Evolutionary conservation across 2,329 filamentous ascomycete genomes (phyloP), one percentile per base, ranked within the genome.

Genomic region (Exophiala xenobiotica): DNA sequence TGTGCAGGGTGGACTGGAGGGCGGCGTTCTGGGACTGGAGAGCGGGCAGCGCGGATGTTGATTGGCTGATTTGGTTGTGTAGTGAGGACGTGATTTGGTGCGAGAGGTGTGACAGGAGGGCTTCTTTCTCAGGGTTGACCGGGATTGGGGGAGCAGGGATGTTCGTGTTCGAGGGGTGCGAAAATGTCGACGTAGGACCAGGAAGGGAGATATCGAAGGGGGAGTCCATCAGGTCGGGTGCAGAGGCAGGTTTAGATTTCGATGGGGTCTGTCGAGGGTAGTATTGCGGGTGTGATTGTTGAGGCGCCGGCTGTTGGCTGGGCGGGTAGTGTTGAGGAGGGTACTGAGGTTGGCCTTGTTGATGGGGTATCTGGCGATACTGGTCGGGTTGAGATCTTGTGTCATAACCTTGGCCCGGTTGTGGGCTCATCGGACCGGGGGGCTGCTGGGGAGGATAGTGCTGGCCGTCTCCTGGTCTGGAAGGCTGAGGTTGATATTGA

Each of bases 81-180:
- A 91, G 83, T 56, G 88, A 84, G 31, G 80, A 74, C 48, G 83
- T 77, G 2, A 97, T 75, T 0, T 84, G 81, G 49, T 79, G 76
- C 27, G 86, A 90, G 23, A 97, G 79, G 38, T 90, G 87, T 46
- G 80, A 79, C 2, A 96, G 78, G 12, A 97, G 80, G 16, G 87
- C 86, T 68, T 97, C 90, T 67, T 96, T 96, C 70, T 97, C 90
- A 0, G 93, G 93, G 64, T 99, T 99, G 0, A 90, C 91, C 0
- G 93, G 92, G 24, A 96, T 90, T 0, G 92, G 91, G 0, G 93
- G 92, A 1, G 90, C 82, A 4, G 86, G 78, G 6, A 83, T 66
- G 18, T 78, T 72, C 45, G 66, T 69, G 72, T 5, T 84, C 77
- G 6, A 82, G 65, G 19, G 76, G 26, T 27, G 26, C n/a, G n/a